Evolutionary conservation across 2,329 filamentous ascomycete genomes (phyloP), one percentile per base, ranked within the genome.

Genomic region (Clonostachys rhizophaga): DNA sequence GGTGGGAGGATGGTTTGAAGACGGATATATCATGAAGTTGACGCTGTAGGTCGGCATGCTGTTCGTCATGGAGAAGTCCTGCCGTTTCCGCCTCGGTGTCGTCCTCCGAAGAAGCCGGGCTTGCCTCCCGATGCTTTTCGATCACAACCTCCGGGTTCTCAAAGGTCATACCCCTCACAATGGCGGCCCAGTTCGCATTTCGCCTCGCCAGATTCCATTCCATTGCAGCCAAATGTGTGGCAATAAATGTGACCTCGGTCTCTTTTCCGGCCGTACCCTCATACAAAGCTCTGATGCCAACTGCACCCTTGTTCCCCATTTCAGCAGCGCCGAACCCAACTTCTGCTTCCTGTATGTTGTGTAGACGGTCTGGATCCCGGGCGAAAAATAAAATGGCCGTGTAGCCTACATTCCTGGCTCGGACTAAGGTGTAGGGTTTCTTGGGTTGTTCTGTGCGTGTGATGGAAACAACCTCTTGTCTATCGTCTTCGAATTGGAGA

Each of bases 251-350:
- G 47, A 96, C 65, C 57, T 88, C 81, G 42, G 54, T 91, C 30
- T 91, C 94, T 67, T 97, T 97, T 66, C 96, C 96, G 13, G 90
- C 92, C 86, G 95, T 7, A 12, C 24, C 59, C 48, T 63, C 52
- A 57, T 89, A 86, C 13, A 81, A 75, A 40, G 94, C 67, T 34
- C 91, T 78, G 50, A 92, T 75, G 1, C 87, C 94, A 1, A 95
- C 87, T 5, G 91, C 92, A 33, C 92, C 94, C 68, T 99, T 99
- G 66, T 96, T 96, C 14, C 91, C 94, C 86, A 96, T 94, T 44
- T 92, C 86, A 49, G 84, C 85, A 1, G 91, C 66, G 1, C 94
- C 94, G 43, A 96, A 87, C 0, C 94, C 91, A 3, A 91, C 86
- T 46, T 87, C 88, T 3, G 87, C 89, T n/a, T 81, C 84, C 53